Evolutionary conservation across 208 protist species (phyloP), one percentile per base, ranked within the genome.

Genomic region (Acanthamoeba healyi): DNA sequence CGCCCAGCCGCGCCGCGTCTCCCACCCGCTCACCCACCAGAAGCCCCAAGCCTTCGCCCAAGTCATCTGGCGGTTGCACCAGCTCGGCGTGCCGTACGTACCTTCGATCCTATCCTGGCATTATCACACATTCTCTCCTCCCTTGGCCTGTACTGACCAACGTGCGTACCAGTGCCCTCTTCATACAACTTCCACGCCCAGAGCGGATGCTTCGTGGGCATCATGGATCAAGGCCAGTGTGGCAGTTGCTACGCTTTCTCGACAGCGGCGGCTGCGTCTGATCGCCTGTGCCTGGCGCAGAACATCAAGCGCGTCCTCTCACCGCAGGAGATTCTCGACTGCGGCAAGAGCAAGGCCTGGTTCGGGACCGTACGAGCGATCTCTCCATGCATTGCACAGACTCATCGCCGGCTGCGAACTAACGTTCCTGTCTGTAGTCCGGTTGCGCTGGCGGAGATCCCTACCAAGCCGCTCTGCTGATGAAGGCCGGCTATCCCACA

Each of bases 201-300:
- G 67, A 77, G 36, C 36, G 67, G 67, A 2, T 77, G 67, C 67
- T 44, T 44, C 67, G 29, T 44, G 67, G 67, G 67, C 38, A 77
- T 77, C 38, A 22, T 77, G 67, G 67, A 77, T 22, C 67, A 77
- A 19, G 67, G 67, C 67, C 67, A 77, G 67, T 77, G 67, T 36
- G 67, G 67, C 67, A 77, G 67, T 36, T 77, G 67, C 67, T 77
- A 77, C 34, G 67, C 67, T 17, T 77, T 77, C 67, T 77, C 67
- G 24, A 77, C 67, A 1, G 17, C 67, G 1, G 29, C 67, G 1
- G 67, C 67, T 1, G 38, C 29, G 34, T 38, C 67, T 9, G 67
- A 77, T 36, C 29, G 67, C 5, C 34, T 36, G 67, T 77, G 67
- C 67, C 38, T 24, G 15, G 67, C 67, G 12, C 67, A 42, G 67